These are phyloP conservation scores for Mycosphaerella sp. DNA, from an alignment of 2,329 filamentous ascomycete species.

Conservation along the genomic window DNA sequence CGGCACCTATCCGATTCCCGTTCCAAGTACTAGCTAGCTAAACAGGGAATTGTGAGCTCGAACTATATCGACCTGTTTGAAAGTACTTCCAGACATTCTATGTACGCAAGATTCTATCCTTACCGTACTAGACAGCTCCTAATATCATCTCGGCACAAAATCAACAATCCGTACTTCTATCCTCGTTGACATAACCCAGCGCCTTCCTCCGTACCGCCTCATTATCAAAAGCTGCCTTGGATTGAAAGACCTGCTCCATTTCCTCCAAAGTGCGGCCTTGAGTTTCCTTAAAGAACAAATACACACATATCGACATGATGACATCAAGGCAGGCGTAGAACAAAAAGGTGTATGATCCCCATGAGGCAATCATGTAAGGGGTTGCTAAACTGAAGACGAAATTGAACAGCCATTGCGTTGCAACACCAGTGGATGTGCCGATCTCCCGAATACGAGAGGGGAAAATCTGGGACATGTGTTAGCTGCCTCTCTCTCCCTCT, in stretches of 20 bases:
- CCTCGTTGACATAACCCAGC: conserved; percentile 14
- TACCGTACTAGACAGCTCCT: too few relatives aligned
- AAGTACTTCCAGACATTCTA: too few relatives aligned
- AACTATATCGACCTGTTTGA: too few relatives aligned
- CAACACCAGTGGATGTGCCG: conserved; percentile 46
- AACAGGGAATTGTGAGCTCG: too few relatives aligned
- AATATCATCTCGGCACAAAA: too few relatives aligned
- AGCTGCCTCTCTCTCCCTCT: background rate
- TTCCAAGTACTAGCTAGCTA: too few relatives aligned
- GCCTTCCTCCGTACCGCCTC: conserved; percentile 22
- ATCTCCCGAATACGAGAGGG: conserved; percentile 47
- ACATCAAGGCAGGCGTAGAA: conserved; percentile 45
- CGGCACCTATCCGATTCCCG: too few relatives aligned
- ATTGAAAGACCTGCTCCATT: conserved; percentile 30
- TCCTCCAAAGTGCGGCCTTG: conserved; percentile 35
- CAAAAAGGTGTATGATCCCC: conserved; percentile 41
- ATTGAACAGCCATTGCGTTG: conserved; percentile 49
- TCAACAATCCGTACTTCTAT: background rate
- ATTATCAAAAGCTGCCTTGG: conserved; percentile 25
- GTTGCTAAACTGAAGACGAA: conserved; percentile 47
- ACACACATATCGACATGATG: conserved; percentile 39
- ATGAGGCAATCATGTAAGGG: conserved; percentile 48
- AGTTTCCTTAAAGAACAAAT: conserved; percentile 37
- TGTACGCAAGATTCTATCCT: too few relatives aligned
- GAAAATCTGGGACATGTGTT: conserved; percentile 38